A percentile compares a stretch with the other conserved stretches of the same genome.
Evolutionary conservation across 495 filamentous ascomycete species (phyloP).

Genomic region (Aspergillus steynii): DNA sequence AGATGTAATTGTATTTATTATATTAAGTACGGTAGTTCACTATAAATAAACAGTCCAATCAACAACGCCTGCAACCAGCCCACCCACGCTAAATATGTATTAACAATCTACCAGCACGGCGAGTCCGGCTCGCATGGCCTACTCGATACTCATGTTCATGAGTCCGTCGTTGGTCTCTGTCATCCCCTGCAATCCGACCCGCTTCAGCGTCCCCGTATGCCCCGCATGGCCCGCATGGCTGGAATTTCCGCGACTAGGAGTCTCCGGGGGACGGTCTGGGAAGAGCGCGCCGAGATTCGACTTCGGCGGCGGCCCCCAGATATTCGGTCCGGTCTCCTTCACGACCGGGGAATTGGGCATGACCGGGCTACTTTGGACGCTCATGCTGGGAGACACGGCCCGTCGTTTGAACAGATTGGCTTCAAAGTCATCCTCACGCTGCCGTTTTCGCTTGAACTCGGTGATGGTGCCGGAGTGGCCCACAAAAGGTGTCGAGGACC

Average conservation of each 20-base stretch:
- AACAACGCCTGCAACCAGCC: not conserved
- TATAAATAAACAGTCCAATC: not conserved
- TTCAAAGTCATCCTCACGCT: conserved; percentile 90
- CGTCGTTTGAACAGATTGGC: conserved; percentile 86
- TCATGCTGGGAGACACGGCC: conserved; percentile 91
- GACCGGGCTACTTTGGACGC: conserved; percentile 86
- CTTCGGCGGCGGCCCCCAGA: conserved; percentile 71
- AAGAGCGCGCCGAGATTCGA: conserved; percentile 52
- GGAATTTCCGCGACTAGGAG: conserved; percentile 36
- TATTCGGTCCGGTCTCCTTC: conserved; percentile 59
- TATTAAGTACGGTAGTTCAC: not conserved
- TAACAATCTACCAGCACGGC: not conserved
- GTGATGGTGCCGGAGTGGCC: conserved; percentile 48
- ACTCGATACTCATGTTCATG: conserved; percentile 97
- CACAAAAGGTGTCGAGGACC: conserved; percentile 52
- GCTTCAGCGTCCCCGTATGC: conserved; percentile 52
- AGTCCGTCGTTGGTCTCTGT: conserved; percentile 91
- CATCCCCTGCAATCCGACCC: conserved; percentile 93
- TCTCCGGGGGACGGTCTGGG: conserved; percentile 51
- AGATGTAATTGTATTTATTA: not conserved
- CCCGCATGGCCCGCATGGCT: conserved; percentile 28
- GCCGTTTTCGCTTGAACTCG: conserved; percentile 76
- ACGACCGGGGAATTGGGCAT: conserved; percentile 75
- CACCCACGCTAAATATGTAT: not conserved
- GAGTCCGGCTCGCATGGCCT: conserved; percentile 21